These are phyloP conservation scores for Aspergillus sclerotiicarbonarius DNA, from an alignment of 495 filamentous ascomycete genomes.

Conservation along the genomic window DNA sequence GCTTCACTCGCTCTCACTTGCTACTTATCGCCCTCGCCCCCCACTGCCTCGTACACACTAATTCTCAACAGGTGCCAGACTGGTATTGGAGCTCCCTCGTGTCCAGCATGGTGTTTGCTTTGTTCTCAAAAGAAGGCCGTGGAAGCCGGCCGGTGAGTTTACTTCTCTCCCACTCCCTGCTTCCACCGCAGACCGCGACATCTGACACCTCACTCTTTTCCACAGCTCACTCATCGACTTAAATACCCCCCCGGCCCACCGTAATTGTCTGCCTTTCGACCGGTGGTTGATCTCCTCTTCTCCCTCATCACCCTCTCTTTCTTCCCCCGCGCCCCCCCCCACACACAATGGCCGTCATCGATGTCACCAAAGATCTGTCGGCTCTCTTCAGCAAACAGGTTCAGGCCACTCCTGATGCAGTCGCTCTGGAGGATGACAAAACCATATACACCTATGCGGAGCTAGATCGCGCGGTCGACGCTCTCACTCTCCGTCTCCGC, in stretches of 20 bases:
- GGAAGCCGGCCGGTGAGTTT: not conserved
- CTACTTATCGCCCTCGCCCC: not conserved
- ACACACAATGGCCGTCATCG: slow-evolving; percentile 52
- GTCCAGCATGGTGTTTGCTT: not conserved
- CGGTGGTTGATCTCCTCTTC: not conserved
- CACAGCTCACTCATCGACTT: not conserved
- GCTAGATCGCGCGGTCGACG: slow-evolving; percentile 56
- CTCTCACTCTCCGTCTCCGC: slow-evolving; percentile 53
- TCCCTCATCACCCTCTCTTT: not conserved
- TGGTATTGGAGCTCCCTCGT: not conserved
- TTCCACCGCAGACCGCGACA: not conserved
- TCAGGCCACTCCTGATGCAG: slow-evolving; percentile 52
- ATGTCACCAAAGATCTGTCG: slow-evolving; percentile 60
- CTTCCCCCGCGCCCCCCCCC: not conserved
- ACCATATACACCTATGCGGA: slow-evolving; percentile 58
- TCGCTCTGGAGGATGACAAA: slow-evolving; percentile 60
- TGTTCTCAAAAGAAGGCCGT: not conserved
- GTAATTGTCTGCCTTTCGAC: not conserved
- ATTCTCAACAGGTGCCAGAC: not conserved
- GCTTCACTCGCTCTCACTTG: not conserved
- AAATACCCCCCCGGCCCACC: not conserved
- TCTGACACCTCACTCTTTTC: not conserved
- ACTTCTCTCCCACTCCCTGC: not conserved
- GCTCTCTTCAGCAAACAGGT: slow-evolving; percentile 60
- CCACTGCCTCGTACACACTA: not conserved